phyloP scores from a whole-genome alignment of 768 basidiomycete genomes.

The Agrocybe pediades region DNA sequence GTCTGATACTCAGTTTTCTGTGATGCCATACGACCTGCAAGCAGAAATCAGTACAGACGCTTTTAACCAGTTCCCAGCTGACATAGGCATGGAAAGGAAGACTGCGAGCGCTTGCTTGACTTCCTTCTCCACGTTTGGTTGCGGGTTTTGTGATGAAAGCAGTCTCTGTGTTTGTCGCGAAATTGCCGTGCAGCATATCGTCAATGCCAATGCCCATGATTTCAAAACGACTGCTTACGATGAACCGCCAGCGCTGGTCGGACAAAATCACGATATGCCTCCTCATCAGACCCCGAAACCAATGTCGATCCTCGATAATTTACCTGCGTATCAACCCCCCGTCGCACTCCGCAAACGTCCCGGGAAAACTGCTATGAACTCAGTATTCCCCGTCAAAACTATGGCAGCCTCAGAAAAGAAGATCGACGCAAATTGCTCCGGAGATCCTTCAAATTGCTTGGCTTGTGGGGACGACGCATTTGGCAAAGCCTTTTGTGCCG shows the following conservation, averaged over 20 bases:
- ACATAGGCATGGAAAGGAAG: slow-evolving; percentile 31
- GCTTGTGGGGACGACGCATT: slow-evolving; percentile 87
- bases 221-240: slow-evolving; percentile 1
- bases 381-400: slow-evolving; percentile 54
- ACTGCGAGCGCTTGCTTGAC: slow-evolving; percentile 24
- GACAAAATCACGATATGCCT: not conserved
- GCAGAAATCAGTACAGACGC: slow-evolving; percentile 25
- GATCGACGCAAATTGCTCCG: slow-evolving; percentile 61
- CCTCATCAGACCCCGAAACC: not conserved
- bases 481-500: slow-evolving; percentile 85
- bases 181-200: slow-evolving; percentile 50
- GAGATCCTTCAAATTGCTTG: slow-evolving; percentile 83
- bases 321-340: slow-evolving; percentile 79
- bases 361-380: slow-evolving; percentile 36
- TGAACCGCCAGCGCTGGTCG: not conserved
- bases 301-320: slow-evolving; percentile 68
- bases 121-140: slow-evolving; percentile 54
- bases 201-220: slow-evolving; percentile 15
- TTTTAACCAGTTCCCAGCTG: slow-evolving; percentile 28
- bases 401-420: slow-evolving; percentile 11
- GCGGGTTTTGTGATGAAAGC: slow-evolving; percentile 75
- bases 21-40: slow-evolving; percentile 34
- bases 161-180: slow-evolving; percentile 80
- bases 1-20: slow-evolving; percentile 34
- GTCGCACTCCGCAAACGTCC: slow-evolving; percentile 74